Evolutionary conservation across 345 rosid genomes (phyloP).

Genomic region (Bruguiera parviflora): DNA sequence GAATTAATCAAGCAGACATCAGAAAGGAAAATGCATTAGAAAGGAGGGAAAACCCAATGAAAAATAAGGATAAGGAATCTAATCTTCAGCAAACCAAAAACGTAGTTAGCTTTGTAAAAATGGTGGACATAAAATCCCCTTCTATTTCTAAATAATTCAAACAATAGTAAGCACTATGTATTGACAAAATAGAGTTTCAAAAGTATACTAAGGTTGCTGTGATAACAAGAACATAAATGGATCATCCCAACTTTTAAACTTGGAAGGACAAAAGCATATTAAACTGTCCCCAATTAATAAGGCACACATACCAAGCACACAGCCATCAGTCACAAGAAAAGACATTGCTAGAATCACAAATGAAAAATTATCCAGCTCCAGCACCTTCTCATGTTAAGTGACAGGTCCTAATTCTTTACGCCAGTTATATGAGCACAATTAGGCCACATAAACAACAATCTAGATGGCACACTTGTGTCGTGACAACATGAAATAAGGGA

Average conservation of each 20-base stretch:
- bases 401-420: neutral
- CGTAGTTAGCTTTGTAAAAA: neutral
- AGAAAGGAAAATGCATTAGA: slow-evolving; percentile 2
- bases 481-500: neutral
- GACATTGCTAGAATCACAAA: too few relatives aligned
- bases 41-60: neutral
- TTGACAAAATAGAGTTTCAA: neutral
- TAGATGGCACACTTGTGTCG: neutral
- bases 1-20: neutral
- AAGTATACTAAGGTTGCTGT: neutral
- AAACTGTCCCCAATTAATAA: neutral
- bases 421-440: neutral
- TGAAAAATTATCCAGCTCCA: too few relatives aligned
- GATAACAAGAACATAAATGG: neutral
- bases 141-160: neutral
- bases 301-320: neutral
- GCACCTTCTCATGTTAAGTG: neutral
- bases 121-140: neutral
- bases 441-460: neutral
- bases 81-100: neutral
- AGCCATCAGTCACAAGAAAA: too few relatives aligned
- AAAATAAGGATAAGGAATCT: neutral
- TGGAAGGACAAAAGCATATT: neutral
- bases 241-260: neutral
- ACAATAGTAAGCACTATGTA: neutral